Conservation (phyloP, 1,139 yeast species). For the Schwanniomyces etchellsii region DNA sequence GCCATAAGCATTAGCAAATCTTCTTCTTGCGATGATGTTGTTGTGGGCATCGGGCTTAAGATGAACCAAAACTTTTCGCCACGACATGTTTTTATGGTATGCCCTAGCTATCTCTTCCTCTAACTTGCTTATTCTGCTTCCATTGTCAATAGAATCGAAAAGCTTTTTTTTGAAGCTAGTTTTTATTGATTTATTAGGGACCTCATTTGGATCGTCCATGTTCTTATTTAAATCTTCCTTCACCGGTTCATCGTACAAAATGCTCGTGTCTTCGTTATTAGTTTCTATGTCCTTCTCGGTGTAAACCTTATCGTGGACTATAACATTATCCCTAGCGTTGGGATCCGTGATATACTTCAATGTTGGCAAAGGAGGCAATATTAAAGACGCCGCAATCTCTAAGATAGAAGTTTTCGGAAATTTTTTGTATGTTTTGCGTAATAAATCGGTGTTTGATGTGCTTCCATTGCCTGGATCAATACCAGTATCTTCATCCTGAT, state of each 20-base stretch:
- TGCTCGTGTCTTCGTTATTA: background rate
- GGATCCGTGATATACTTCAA: slow-evolving; percentile 64
- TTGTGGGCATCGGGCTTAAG: slow-evolving; percentile 94
- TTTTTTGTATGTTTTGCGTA: slow-evolving; percentile 11
- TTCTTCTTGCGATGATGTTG: slow-evolving; percentile 81
- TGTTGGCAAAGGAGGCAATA: slow-evolving; percentile 87
- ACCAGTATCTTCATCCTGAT: slow-evolving; percentile 4
- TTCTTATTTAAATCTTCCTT: background rate
- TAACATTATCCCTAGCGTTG: slow-evolving; percentile 28
- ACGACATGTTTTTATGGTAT: slow-evolving; percentile 79
- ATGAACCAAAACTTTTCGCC: slow-evolving; percentile 90
- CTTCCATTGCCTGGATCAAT: slow-evolving; percentile 4
- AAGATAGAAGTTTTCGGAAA: slow-evolving; percentile 71
- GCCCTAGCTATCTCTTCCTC: slow-evolving; percentile 87
- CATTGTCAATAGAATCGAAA: slow-evolving; percentile 17
- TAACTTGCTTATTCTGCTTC: slow-evolving; percentile 10
- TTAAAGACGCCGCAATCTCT: slow-evolving; percentile 74
- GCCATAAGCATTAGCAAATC: slow-evolving; percentile 92
- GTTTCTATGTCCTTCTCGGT: slow-evolving; percentile 24
- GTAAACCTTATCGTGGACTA: slow-evolving; percentile 38
- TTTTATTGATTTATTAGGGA: slow-evolving; percentile 1
- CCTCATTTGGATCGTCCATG: slow-evolving; percentile 1
- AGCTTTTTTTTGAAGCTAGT: slow-evolving; percentile 12
- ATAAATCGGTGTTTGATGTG: background rate
- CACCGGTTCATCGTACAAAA: background rate